Base-by-base conservation (phyloP, 768 basidiomycete species). In the Boletus vinaceobasis region DNA sequence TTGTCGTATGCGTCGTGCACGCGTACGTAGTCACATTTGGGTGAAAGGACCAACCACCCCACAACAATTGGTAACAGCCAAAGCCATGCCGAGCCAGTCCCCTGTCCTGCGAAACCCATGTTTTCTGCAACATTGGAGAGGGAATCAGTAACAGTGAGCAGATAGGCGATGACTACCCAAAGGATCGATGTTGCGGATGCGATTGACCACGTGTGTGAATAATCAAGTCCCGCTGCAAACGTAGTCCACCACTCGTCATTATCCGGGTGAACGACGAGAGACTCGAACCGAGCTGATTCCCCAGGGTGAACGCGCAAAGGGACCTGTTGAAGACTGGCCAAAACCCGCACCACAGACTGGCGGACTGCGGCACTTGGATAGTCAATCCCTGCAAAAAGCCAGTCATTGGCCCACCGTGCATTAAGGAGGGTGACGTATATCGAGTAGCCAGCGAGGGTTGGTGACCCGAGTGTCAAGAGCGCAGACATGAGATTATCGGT, bases 121-220 rank as follows among this genome's bases (percentile, higher is more conserved):
- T 62, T 39, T 4, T 58, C 52, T 10, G 31, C 36, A 4, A 70
- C 44, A 31, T 45, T 61, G 27, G 52, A 56, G 43, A 60, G 48
- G 17, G 62, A 65, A 38, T 60, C 52, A 2, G 48, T 27, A 27
- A 65, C 60, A 3, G 54, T 64, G 10, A 64, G 48, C 23, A 65
- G 27, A 51, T 77, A 79, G 1, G 79, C 77, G 6, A 79, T 61
- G 36, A 76, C 53, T 2, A 79, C 78, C 77, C 77, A 80, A 1
- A 61, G 57, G 17, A 79, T 76, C 1, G 74, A 74, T 9, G 71
- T 66, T 1, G 63, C 71, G 7, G 75, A 71, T 9, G 78, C 61
- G 27, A 76, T 66, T 0, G 73, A 68, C 77, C 76, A 78, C 11
- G 71, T 73, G 29, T 75, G 69, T 0, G 66, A 68, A 43, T 75